These are phyloP conservation scores for Clitoria ternatea DNA, from an alignment of 306 rosid genomes.

Conservation along the genomic window DNA sequence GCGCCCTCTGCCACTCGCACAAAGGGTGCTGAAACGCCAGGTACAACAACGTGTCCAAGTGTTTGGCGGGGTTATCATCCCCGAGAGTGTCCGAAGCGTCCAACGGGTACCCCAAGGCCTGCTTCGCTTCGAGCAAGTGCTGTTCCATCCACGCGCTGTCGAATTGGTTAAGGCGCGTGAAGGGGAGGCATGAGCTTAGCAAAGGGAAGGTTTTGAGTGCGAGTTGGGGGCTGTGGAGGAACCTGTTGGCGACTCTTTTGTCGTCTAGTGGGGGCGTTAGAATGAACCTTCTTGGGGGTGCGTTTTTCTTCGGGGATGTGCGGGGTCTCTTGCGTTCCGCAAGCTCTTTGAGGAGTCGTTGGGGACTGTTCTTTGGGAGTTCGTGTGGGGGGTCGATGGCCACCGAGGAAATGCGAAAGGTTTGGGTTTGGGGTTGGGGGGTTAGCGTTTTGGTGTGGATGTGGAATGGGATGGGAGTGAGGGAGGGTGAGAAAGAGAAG, in stretches of 20 bases:
- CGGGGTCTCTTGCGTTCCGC: conserved; percentile 54
- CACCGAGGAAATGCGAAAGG: conserved; percentile 43
- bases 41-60: conserved; percentile 69
- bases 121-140: conserved; percentile 74
- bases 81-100: conserved; percentile 57
- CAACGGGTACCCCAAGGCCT: conserved; percentile 82
- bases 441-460: conserved; percentile 3
- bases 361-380: conserved; percentile 71
- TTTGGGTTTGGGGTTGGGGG: background rate
- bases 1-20: conserved; percentile 44
- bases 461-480: conserved; percentile 40
- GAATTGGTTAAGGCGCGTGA: conserved; percentile 50
- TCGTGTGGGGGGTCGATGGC: conserved; percentile 54
- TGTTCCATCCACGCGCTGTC: conserved; percentile 77
- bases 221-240: conserved; percentile 79
- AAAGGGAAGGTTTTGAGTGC: conserved; percentile 69
- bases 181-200: conserved; percentile 74
- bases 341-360: conserved; percentile 79
- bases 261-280: conserved; percentile 73
- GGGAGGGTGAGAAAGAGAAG: conserved; percentile 51
- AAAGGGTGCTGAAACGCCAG: conserved; percentile 86
- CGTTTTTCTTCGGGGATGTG: conserved; percentile 50
- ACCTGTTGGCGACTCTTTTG: conserved; percentile 57
- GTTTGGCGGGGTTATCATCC: conserved; percentile 73
- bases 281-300: conserved; percentile 59